Base-by-base conservation (phyloP, 768 basidiomycete species). In the Cystobasidium onofrii region DNA sequence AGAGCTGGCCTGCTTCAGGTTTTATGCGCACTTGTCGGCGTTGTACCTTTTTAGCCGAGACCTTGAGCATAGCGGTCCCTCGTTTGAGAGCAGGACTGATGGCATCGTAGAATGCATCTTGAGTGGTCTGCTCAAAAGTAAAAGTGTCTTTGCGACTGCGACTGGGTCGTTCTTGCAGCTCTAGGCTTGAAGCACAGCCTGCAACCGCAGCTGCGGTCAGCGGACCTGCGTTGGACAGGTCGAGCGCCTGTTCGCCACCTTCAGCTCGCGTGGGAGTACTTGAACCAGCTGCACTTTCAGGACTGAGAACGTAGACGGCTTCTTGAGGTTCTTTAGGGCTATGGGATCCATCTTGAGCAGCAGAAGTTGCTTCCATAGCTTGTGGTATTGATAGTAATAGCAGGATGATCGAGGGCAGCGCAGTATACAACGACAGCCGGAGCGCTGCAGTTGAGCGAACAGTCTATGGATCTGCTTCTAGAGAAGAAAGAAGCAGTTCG, bases 51-150 rank as follows among this genome's bases (percentile, higher is more conserved):
- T 55, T 62, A 4, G 63, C 65, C 25, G 66, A 70, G 13, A 75
- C 61, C 50, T 75, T 75, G 57, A 75, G 74, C 74, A 75, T 75
- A 20, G 36, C 41, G 6, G 66, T 67, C 12, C 74, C 74, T 18
- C 23, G 10, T 31, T 39, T 27, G 31, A 75, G 33, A 52, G 39
- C 31, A 15, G n/a, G 29, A 17, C 67, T 67, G 60, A 75, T 72
- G 20, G 50, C 54, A 36, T 36, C 27, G 36, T 71, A 71, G 29
- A 71, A 55, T 23, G 10, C 34, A 36, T 71, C 69, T 20, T 71
- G 69, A 27, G 69, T 4, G 2, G 20, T 34, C 29, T 46, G 54
- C 18, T 71, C 69, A 36, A 60, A 71, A 44, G 29, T 34, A 23
- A 55, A 52, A 4, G 69, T 71, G 33, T 57, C 57, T 60, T 60